These are phyloP conservation scores for Saccharomycopsis babjevae DNA, from an alignment of 805 yeast genomes.

Conservation along the genomic window DNA sequence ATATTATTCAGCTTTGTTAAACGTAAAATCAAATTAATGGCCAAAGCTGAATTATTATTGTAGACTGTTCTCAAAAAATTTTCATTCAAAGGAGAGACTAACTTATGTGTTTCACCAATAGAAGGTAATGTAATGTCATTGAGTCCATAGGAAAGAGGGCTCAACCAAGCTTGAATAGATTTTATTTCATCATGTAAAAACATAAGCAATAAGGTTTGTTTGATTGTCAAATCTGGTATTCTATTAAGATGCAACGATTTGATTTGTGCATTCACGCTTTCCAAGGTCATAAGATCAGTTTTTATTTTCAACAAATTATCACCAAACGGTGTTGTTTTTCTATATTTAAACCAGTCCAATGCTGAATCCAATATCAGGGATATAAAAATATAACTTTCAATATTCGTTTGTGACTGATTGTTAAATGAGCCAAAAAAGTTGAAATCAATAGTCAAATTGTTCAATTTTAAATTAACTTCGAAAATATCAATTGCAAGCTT, in stretches of 20 bases:
- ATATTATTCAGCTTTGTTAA: constrained; percentile 30
- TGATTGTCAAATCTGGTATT: constrained; percentile 30
- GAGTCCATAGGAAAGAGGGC: constrained; percentile 24
- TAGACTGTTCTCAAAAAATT: constrained; percentile 2
- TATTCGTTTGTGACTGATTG: not conserved
- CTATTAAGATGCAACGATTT: constrained; percentile 18
- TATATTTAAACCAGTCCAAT: constrained; percentile 66
- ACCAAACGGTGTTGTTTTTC: constrained; percentile 71
- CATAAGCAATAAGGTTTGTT: constrained; percentile 44
- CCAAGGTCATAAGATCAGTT: constrained; percentile 53
- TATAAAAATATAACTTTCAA: constrained; percentile 1
- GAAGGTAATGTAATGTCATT: not conserved
- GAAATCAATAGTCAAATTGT: not conserved
- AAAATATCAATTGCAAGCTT: constrained; percentile 58
- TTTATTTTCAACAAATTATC: constrained; percentile 63
- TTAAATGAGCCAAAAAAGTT: not conserved
- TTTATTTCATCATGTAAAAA: constrained; percentile 71
- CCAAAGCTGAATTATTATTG: constrained; percentile 54
- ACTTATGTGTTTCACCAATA: constrained; percentile 36
- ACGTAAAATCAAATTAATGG: constrained; percentile 58
- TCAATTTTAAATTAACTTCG: constrained; percentile 37
- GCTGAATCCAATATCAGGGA: constrained; percentile 50
- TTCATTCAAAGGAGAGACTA: not conserved
- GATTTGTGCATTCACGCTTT: constrained; percentile 36
- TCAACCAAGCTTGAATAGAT: constrained; percentile 67